These are phyloP conservation scores for Flaveria trinervia DNA, from an alignment of 129 eudicot genomes.

Conservation along the genomic window DNA sequence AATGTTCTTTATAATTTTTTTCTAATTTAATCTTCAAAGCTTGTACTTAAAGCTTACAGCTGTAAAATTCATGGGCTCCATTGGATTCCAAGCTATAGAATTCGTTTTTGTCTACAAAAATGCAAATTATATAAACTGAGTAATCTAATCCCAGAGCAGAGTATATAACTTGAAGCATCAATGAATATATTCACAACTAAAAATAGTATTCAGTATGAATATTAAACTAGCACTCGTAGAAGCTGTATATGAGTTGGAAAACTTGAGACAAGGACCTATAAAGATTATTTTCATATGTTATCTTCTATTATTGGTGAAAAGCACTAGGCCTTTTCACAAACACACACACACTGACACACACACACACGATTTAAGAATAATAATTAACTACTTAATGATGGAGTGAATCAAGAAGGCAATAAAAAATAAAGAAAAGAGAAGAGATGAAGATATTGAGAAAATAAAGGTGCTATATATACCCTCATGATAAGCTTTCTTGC, in stretches of 20 bases:
- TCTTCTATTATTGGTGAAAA: neutral
- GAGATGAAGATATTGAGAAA: neutral
- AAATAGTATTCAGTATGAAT: neutral
- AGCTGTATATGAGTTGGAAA: neutral
- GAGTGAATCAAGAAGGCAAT: neutral
- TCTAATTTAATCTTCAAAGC: neutral
- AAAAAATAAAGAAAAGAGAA: neutral
- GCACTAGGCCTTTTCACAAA: too few relatives aligned
- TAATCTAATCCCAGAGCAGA: conserved; percentile 1
- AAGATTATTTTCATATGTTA: neutral
- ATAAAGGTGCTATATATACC: conserved; percentile 41
- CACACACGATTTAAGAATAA: neutral
- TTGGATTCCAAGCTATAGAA: conserved; percentile 94
- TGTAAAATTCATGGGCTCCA: conserved; percentile 98
- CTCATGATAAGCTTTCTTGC: conserved; percentile 75
- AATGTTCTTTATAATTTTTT: neutral
- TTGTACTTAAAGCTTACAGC: conserved; percentile 56
- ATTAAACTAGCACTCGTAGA: too few relatives aligned
- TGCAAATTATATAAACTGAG: neutral
- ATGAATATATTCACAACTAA: neutral
- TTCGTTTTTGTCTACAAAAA: conserved; percentile 76
- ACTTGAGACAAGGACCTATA: neutral
- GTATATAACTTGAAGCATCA: neutral
- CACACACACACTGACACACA: neutral
- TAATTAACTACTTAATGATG: neutral